Evolutionary conservation across 163 green algal genomes (phyloP), one percentile per base, ranked within the genome.

Genomic region (Trebouxiophyceae sp.): DNA sequence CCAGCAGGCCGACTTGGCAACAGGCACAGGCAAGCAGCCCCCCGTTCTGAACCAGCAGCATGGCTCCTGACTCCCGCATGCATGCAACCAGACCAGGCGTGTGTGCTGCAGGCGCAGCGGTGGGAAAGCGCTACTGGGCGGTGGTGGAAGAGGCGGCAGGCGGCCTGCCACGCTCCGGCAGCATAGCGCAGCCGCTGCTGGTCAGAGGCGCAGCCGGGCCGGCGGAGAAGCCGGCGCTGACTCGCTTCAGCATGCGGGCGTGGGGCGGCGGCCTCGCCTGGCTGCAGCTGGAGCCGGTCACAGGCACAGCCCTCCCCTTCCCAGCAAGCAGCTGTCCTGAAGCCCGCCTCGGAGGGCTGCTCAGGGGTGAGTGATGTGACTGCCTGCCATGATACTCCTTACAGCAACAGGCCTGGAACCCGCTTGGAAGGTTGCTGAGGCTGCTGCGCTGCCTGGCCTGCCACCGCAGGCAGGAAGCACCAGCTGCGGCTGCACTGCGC

Each of bases 401-500:
- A n/a, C n/a, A n/a, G n/a, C n/a, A n/a, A n/a, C n/a, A n/a, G n/a
- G n/a, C n/a, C n/a, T n/a, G n/a, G n/a, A n/a, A n/a, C n/a, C n/a
- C n/a, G n/a, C n/a, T n/a, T n/a, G n/a, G n/a, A n/a, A n/a, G n/a
- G n/a, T n/a, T n/a, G n/a, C n/a, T n/a, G n/a, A n/a, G n/a, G n/a
- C n/a, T n/a, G n/a, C n/a, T n/a, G n/a, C n/a, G n/a, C n/a, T n/a
- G n/a, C n/a, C n/a, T n/a, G n/a, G n/a, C n/a, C 19, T 64, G 45
- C 28, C 32, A n/a, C 32, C 28, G 19, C 76, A 78, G 77, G 82
- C 28, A 72, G 83, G 12, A 81, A 81, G 45, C 82, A 90, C 63
- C 83, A 90, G 74, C 71, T 90, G n/a, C 69, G 81, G 7, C 26
- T 84, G 23, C 79, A 87, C 58, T 87, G 79, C 47, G 74, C 74